Percentiles rank a stretch among this genome's conserved stretches.
Conservation (phyloP, 2,329 filamentous ascomycete genomes). For the Arthrobotrys sinensis region DNA sequence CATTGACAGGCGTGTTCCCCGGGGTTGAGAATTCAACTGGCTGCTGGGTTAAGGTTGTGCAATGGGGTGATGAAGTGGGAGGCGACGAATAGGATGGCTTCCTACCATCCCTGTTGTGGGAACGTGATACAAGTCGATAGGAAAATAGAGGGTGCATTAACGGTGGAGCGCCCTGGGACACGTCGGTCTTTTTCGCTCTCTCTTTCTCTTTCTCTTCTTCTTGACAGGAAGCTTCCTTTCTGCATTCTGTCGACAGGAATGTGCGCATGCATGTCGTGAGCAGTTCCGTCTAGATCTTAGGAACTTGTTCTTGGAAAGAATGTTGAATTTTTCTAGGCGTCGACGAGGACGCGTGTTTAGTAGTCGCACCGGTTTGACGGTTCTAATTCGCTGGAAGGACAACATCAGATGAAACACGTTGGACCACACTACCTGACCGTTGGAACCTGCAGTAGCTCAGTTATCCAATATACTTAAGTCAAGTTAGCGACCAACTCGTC, state of each 20-base stretch:
- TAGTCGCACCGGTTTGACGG: not conserved
- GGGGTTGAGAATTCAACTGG: slow-evolving; percentile 1
- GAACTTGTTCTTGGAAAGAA: not conserved
- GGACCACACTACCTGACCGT: slow-evolving; percentile 3
- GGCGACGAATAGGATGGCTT: slow-evolving; percentile 30
- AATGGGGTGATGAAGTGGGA: not conserved
- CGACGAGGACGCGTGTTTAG: not conserved
- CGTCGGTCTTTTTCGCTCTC: slow-evolving; percentile 1
- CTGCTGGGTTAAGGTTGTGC: not conserved
- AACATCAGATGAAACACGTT: slow-evolving; percentile 29
- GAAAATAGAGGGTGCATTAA: slow-evolving; percentile 29
- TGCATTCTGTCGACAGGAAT: slow-evolving; percentile 12
- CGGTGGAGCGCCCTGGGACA: slow-evolving; percentile 32
- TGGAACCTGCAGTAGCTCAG: slow-evolving; percentile 22
- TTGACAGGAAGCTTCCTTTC: not conserved
- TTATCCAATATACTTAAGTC: not conserved
- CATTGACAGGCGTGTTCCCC: slow-evolving; percentile 5
- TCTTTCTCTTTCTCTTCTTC: slow-evolving; percentile 1
- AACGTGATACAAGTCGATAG: slow-evolving; percentile 37
- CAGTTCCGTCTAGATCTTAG: not conserved
- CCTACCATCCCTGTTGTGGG: not conserved
- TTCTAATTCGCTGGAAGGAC: slow-evolving; percentile 5
- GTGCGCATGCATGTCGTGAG: not conserved
- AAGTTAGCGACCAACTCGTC: slow-evolving; percentile 7
- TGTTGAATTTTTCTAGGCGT: slow-evolving; percentile 6